Percentiles rank a stretch among this genome's conserved stretches.
These are phyloP conservation scores for Pichia manshurica DNA, from an alignment of 805 yeast species.

Conservation along the genomic window DNA sequence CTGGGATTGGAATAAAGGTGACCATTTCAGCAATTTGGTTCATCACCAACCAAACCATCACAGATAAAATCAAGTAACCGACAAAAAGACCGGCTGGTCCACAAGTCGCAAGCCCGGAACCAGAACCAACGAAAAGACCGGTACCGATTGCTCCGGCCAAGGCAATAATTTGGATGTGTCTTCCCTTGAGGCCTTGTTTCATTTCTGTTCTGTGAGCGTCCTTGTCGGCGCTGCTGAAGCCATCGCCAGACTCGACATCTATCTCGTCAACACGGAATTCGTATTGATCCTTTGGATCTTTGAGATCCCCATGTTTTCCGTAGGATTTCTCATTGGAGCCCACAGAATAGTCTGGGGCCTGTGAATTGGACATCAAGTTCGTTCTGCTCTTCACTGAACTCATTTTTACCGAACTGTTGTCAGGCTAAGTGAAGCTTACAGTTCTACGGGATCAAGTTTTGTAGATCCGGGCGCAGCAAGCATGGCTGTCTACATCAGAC, in stretches of 20 bases:
- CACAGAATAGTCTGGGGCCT: too few relatives aligned
- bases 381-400: too few relatives aligned
- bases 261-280: background rate
- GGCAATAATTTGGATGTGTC: slow-evolving; percentile 60
- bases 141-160: slow-evolving; percentile 73
- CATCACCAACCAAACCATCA: slow-evolving; percentile 62
- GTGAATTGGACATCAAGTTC: too few relatives aligned
- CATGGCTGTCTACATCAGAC: too few relatives aligned
- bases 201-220: slow-evolving; percentile 8
- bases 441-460: too few relatives aligned
- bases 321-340: too few relatives aligned
- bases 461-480: too few relatives aligned
- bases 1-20: slow-evolving; percentile 52
- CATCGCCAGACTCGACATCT: background rate
- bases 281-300: background rate
- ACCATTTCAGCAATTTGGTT: slow-evolving; percentile 62
- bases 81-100: slow-evolving; percentile 39
- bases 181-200: slow-evolving; percentile 40
- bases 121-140: slow-evolving; percentile 49
- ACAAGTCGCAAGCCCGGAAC: slow-evolving; percentile 32
- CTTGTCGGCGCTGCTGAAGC: background rate
- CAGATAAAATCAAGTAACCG: slow-evolving; percentile 58
- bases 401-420: too few relatives aligned
- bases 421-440: too few relatives aligned
- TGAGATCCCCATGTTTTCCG: too few relatives aligned